Conservation (phyloP, 257 asterid species). For the Fraxinus cuspidata region DNA sequence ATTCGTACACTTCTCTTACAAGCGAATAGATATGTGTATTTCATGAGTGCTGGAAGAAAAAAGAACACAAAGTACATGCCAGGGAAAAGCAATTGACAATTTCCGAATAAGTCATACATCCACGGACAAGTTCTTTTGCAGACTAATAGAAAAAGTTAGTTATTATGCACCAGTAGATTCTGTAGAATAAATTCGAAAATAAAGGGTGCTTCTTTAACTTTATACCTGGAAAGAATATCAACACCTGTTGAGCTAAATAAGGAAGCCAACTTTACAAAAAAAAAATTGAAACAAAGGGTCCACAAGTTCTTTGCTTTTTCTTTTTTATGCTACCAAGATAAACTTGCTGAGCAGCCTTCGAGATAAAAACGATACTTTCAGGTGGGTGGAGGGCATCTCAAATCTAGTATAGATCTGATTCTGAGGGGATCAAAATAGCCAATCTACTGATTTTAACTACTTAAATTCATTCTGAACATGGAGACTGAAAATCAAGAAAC, state of each 20-base stretch:
- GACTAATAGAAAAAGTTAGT: too few species aligned
- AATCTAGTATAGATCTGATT: not conserved
- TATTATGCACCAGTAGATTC: not conserved
- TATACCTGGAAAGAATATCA: not conserved
- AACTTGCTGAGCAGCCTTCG: not conserved
- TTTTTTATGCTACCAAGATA: not conserved
- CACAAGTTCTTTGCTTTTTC: not conserved
- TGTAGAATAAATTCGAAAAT: not conserved
- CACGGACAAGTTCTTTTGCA: too few species aligned
- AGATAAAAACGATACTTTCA: not conserved
- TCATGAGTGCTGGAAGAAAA: not conserved
- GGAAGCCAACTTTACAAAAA: not conserved
- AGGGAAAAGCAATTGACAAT: too few species aligned
- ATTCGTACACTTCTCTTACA: not conserved
- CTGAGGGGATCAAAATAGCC: not conserved
- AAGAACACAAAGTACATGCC: not conserved
- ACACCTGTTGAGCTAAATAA: conserved; percentile 1
- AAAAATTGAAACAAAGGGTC: not conserved
- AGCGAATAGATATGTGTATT: not conserved
- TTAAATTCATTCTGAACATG: not conserved
- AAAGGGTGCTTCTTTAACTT: not conserved
- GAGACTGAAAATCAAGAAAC: not conserved
- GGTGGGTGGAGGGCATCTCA: not conserved
- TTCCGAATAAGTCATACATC: too few species aligned
- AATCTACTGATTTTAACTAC: not conserved